A percentile compares a stretch with the other conserved stretches of the same genome.
These are phyloP conservation scores for Colletotrichum sp. DNA, from an alignment of 2,329 filamentous ascomycete species.

Conservation along the genomic window DNA sequence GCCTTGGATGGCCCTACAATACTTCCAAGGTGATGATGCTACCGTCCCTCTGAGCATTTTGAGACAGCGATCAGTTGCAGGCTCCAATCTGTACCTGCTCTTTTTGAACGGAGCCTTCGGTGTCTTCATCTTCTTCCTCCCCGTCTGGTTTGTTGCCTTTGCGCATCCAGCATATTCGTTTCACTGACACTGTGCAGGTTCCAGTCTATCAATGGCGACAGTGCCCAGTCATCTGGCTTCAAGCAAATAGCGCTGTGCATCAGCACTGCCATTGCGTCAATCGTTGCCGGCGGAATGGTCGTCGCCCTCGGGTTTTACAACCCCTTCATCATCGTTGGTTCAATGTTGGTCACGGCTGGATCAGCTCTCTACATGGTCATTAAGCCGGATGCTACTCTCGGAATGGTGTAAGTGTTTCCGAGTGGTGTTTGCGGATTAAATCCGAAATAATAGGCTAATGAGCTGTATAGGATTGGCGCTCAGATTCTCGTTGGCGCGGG, in stretches of 20 bases:
- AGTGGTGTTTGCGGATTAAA: not conserved
- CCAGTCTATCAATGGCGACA: not conserved
- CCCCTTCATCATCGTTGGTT: not conserved
- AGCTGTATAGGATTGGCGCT: constrained; percentile 40
- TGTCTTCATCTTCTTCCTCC: not conserved
- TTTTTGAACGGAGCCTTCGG: not conserved
- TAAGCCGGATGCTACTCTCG: not conserved
- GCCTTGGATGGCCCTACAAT: not conserved
- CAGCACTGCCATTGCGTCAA: not conserved
- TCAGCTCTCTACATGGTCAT: not conserved
- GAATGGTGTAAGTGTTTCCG: not conserved
- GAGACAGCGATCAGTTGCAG: not conserved
- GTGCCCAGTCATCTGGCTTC: not conserved
- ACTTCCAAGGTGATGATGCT: not conserved
- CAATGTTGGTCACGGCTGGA: not conserved
- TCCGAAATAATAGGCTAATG: not conserved
- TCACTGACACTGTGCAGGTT: not conserved
- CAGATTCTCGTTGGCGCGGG: constrained; percentile 47
- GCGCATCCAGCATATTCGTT: not conserved
- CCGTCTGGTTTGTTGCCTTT: not conserved
- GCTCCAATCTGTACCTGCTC: not conserved
- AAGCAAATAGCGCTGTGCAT: not conserved
- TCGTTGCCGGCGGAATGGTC: not conserved
- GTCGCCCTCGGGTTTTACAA: not conserved
- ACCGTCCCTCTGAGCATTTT: not conserved